Evolutionary conservation across 2,329 filamentous ascomycete genomes (phyloP), one percentile per base, ranked within the genome.

Genomic region (Trichoderma breve): DNA sequence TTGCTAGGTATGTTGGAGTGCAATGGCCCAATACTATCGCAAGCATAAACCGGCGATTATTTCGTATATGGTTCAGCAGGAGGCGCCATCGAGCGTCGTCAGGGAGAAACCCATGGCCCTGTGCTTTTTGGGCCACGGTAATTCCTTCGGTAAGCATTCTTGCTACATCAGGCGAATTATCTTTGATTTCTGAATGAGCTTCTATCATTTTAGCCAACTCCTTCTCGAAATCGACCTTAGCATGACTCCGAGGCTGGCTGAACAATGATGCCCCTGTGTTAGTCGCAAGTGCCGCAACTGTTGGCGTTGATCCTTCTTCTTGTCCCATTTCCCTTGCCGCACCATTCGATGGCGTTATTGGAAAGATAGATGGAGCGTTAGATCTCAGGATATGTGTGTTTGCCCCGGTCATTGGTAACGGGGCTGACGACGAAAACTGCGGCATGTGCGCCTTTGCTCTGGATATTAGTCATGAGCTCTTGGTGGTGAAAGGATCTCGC

Each of bases 21-120:
- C 81, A 71, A 4, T 74, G 70, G 0, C 79, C 79, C 1, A 75
- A 74, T 9, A 79, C 71, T 2, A 81, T 71, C 1, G 79, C 79
- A 5, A 77, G 73, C 21, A 79, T 77, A 73, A 84, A 81, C 18
- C 78, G 77, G 5, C 78, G 72, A 11, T 79, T 71, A 1, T 62
- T 70, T 5, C 79, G 72, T 9, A 82, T 66, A 14, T 74, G 73
- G 21, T 73, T 62, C 0, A 83, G 76, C 11, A 75, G 71, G 14
- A 60, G 26, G n/a, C 76, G 78, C 82, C 82, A 83, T 30, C 79
- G 82, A 8, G 74, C 72, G n/a, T 76, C 75, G 68, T 83, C 80
- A 2, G 75, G 77, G 5, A 82, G 69, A 65, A 80, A 77, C 2
- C 81, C 81, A 26, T 68, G 72, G 2, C 73, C 69, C 30, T 74